Base-by-base conservation (phyloP, 257 asterid species). In the Forsythia suspensa region DNA sequence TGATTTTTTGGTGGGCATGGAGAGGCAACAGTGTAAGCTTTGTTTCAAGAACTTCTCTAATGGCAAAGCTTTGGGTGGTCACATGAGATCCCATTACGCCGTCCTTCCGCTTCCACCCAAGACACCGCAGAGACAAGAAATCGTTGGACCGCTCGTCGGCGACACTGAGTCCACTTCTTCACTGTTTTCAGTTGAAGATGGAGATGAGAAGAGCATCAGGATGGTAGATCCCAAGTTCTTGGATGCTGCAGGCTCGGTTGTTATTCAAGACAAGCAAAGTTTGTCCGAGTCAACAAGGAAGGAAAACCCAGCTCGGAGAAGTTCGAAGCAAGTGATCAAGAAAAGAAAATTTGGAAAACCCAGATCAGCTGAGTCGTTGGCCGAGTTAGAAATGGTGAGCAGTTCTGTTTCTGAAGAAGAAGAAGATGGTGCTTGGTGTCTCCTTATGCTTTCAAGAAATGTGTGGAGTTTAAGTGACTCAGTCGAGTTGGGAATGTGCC, bases 51-150 rank as follows among this genome's bases (percentile, higher is more conserved):
- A 74, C 71, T 90, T 90, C 81, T 39, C 85, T 2, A 90, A 82
- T 80, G 92, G 91, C 36, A 89, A 87, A 74, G 95, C 95, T 21
- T 70, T 92, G 80, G 95, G 97, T 42, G 95, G 91, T 78, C 97
- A 89, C 83, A 90, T 92, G 95, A 85, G 90, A 82, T 84, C 90
- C 71, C 97, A 92, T 80, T 86, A 83, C 37, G 87, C 89, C 76
- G 52, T 82, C 59, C 76, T 87, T 15, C 92, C 91, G 1, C 85
- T 89, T 37, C 93, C 95, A 0, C 90, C 92, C 6, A 85, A 87
- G 72, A 81, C 86, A 0, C 92, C 83, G 3, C 84, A 75, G 46
- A 59, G 75, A 10, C 79, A 76, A 38, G 79, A 86, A 73, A 29
- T 29, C 34, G 34, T 29, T 29, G 34, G 34, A 29, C 34, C 34